Percentiles rank a stretch among this genome's conserved stretches.
phyloP scores from a whole-genome alignment of 1,284 basidiomycete species.

The Ustilago trichophora region DNA sequence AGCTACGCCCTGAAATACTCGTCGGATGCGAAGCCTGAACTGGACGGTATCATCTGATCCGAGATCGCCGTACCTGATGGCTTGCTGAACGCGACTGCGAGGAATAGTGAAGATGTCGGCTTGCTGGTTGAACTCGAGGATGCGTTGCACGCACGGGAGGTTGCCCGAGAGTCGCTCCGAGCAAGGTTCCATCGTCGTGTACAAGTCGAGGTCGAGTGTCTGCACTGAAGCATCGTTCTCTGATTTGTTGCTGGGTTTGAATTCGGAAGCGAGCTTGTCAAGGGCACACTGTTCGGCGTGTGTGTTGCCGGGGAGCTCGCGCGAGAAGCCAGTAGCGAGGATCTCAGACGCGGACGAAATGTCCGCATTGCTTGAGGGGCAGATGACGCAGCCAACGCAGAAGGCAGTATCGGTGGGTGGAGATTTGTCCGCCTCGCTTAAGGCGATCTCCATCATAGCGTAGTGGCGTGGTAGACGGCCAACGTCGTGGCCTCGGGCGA shows the following conservation, averaged over 20 bases:
- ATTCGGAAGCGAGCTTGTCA: slow-evolving; percentile 72
- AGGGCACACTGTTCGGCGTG: slow-evolving; percentile 97
- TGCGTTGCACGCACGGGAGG: slow-evolving; percentile 83
- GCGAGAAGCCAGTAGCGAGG: slow-evolving; percentile 84
- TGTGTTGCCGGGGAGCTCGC: slow-evolving; percentile 90
- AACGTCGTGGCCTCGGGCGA: slow-evolving; percentile 7
- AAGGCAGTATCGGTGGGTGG: slow-evolving; percentile 82
- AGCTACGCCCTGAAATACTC: slow-evolving; percentile 87
- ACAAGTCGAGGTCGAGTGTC: slow-evolving; percentile 74
- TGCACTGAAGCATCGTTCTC: neutral
- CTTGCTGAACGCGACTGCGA: neutral
- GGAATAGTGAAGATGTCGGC: slow-evolving; percentile 11
- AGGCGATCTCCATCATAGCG: slow-evolving; percentile 74
- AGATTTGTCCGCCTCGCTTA: slow-evolving; percentile 79
- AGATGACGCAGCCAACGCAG: slow-evolving; percentile 90
- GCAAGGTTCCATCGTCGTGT: slow-evolving; percentile 97
- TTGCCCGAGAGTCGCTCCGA: slow-evolving; percentile 88
- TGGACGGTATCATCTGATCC: neutral
- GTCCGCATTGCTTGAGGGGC: slow-evolving; percentile 64
- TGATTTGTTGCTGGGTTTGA: neutral
- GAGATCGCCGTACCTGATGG: neutral
- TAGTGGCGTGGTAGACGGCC: slow-evolving; percentile 39
- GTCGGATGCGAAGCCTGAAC: slow-evolving; percentile 70
- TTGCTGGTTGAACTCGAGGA: slow-evolving; percentile 71
- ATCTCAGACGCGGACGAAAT: slow-evolving; percentile 55